Conservation (phyloP, 1,284 basidiomycete genomes). For the Tilletia caries region DNA sequence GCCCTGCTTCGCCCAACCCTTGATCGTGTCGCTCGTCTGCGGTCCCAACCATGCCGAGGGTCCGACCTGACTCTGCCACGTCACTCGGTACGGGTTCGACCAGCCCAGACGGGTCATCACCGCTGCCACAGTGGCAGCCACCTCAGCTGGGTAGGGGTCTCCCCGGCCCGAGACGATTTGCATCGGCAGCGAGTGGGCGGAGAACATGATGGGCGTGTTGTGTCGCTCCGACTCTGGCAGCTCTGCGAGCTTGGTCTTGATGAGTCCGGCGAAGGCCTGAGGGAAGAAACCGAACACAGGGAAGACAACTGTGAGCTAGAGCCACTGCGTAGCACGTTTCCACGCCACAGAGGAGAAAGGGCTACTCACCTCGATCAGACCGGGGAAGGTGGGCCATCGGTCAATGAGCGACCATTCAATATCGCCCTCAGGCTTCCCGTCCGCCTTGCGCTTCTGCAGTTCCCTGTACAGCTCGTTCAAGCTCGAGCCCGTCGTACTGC, state of each 20-base stretch:
- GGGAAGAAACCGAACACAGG: not conserved
- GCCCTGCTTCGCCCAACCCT: constrained; percentile 83
- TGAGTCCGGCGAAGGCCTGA: constrained; percentile 83
- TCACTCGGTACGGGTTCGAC: constrained; percentile 69
- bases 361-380: constrained; percentile 72
- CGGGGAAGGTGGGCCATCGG: constrained; percentile 91
- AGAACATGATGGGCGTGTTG: constrained; percentile 83
- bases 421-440: constrained; percentile 60
- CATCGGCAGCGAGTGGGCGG: constrained; percentile 94
- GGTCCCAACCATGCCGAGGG: constrained; percentile 98
- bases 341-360: not conserved
- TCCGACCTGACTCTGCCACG: constrained; percentile 98
- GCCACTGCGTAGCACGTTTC: too few relatives aligned
- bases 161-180: constrained; percentile 64
- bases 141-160: constrained; percentile 93
- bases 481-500: constrained; percentile 94
- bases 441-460: constrained; percentile 57
- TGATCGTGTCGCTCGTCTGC: constrained; percentile 86
- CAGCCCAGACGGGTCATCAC: constrained; percentile 50
- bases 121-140: constrained; percentile 72
- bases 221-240: constrained; percentile 61
- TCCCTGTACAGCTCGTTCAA: constrained; percentile 81
- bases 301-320: not conserved
- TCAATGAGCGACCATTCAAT: constrained; percentile 98
- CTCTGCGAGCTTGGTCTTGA: constrained; percentile 71